Percentiles rank a stretch among this genome's conserved stretches.
Evolutionary conservation across 2,329 filamentous ascomycete species (phyloP).

Genomic region (Penicillium freii): DNA sequence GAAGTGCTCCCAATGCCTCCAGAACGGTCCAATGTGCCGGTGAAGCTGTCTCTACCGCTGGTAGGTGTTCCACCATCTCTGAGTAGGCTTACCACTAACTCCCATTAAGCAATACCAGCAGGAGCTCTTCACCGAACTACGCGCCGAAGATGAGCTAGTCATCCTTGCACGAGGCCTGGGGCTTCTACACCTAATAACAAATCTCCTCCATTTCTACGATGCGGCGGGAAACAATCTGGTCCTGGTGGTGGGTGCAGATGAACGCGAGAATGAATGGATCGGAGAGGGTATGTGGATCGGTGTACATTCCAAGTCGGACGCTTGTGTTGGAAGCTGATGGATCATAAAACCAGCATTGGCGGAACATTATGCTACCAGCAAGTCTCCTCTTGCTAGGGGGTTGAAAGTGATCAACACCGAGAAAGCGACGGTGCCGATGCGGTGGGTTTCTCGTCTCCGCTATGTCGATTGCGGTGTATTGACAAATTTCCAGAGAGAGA

Average conservation of each 20-base stretch:
- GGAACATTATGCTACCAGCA: constrained; percentile 90
- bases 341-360: constrained; percentile 61
- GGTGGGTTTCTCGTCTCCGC: constrained; percentile 32
- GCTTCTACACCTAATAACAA: constrained; percentile 88
- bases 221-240: constrained; percentile 91
- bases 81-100: constrained; percentile 15
- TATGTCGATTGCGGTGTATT: constrained; percentile 14
- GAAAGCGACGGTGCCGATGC: constrained; percentile 76
- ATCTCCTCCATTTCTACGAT: constrained; percentile 94
- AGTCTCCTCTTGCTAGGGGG: constrained; percentile 75
- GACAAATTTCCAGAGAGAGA: constrained; percentile 63
- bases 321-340: constrained; percentile 12
- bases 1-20: constrained; percentile 41
- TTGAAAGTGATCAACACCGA: constrained; percentile 94
- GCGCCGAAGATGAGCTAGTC: constrained; percentile 88
- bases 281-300: constrained; percentile 62
- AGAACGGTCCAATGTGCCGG: constrained; percentile 47
- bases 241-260: constrained; percentile 82
- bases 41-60: constrained; percentile 63
- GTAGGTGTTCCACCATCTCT: constrained; percentile 35
- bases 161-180: constrained; percentile 89
- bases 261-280: constrained; percentile 94
- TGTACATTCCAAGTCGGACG: background rate
- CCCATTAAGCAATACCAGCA: constrained; percentile 75
- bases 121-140: constrained; percentile 86